These are phyloP conservation scores for grape (Vitis vinifera) DNA, from an alignment of 164 flowering plant species.

Conservation along the genomic window DNA sequence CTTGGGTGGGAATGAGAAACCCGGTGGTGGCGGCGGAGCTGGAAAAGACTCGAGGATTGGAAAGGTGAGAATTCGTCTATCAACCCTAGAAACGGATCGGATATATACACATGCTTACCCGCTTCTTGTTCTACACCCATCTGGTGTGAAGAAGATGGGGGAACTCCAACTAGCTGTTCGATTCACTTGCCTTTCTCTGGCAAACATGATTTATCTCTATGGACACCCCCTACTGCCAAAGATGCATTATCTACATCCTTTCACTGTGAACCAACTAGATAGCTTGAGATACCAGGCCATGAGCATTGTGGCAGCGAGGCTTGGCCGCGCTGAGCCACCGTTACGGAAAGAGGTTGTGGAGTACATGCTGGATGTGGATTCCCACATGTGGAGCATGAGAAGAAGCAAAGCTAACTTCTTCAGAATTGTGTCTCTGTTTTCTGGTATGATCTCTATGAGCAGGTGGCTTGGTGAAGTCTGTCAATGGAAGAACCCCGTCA, in stretches of 20 bases:
- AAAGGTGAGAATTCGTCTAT: slow-evolving; percentile 67
- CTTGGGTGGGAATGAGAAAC: slow-evolving; percentile 40
- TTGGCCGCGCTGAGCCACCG: slow-evolving; percentile 63
- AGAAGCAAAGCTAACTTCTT: slow-evolving; percentile 83
- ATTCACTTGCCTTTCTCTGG: slow-evolving; percentile 59
- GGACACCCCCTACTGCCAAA: slow-evolving; percentile 65
- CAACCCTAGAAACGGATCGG: slow-evolving; percentile 59
- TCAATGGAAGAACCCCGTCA: slow-evolving; percentile 69
- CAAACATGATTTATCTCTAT: slow-evolving; percentile 56
- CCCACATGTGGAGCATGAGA: slow-evolving; percentile 78
- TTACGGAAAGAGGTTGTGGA: slow-evolving; percentile 67
- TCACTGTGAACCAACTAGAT: slow-evolving; percentile 69
- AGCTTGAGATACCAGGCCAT: slow-evolving; percentile 63
- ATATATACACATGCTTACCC: slow-evolving; percentile 59
- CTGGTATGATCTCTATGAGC: slow-evolving; percentile 50
- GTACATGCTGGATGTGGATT: slow-evolving; percentile 76
- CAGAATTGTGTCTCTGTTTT: slow-evolving; percentile 57
- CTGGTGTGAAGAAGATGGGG: slow-evolving; percentile 69
- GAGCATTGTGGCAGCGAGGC: slow-evolving; percentile 62
- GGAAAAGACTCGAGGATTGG: slow-evolving; percentile 57
- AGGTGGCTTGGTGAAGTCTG: slow-evolving; percentile 69
- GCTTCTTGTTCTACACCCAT: slow-evolving; percentile 51
- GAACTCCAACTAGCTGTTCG: slow-evolving; percentile 65
- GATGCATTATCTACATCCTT: slow-evolving; percentile 73
- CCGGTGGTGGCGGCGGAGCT: slow-evolving; percentile 22